Evolutionary conservation across 1,284 basidiomycete genomes (phyloP).

Genomic region (Tilletiopsis washingtonensis): DNA sequence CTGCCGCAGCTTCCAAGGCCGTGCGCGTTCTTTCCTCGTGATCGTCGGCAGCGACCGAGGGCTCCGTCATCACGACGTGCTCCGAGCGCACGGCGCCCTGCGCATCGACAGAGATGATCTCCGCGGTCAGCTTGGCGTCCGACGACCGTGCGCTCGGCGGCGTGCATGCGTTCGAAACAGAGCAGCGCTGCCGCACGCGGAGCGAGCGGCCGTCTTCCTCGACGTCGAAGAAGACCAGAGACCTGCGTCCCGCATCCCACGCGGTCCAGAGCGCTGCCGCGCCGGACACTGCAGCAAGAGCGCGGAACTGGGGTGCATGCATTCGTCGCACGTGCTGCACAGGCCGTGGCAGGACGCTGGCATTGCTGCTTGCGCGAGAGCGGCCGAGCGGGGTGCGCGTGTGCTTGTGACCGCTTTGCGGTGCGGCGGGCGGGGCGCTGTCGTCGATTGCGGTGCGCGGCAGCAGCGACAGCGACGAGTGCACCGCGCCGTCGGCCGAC

Average conservation of each 20-base stretch:
- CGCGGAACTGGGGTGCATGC: too few species aligned
- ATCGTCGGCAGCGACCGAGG: background rate
- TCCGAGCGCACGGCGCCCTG: background rate
- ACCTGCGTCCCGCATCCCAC: background rate
- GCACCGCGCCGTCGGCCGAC: background rate
- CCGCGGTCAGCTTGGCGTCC: too few species aligned
- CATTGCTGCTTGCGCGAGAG: too few species aligned
- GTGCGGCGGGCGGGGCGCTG: too few species aligned
- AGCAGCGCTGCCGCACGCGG: background rate
- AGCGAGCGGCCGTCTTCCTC: background rate
- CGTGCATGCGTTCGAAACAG: too few species aligned
- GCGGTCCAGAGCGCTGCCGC: background rate
- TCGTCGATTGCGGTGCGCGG: too few species aligned
- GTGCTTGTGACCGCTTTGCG: too few species aligned
- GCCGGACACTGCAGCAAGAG: background rate
- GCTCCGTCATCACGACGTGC: background rate
- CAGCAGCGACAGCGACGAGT: too few species aligned
- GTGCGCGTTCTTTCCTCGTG: background rate
- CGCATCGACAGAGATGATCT: background rate
- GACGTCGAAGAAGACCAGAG: background rate
- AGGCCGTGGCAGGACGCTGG: too few species aligned
- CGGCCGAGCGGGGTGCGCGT: background rate
- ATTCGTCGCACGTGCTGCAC: too few species aligned
- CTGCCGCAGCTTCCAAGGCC: background rate
- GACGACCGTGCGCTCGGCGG: too few species aligned